phyloP scores from a whole-genome alignment of 176 grass and related monocot genomes.

The Secale cereale region DNA sequence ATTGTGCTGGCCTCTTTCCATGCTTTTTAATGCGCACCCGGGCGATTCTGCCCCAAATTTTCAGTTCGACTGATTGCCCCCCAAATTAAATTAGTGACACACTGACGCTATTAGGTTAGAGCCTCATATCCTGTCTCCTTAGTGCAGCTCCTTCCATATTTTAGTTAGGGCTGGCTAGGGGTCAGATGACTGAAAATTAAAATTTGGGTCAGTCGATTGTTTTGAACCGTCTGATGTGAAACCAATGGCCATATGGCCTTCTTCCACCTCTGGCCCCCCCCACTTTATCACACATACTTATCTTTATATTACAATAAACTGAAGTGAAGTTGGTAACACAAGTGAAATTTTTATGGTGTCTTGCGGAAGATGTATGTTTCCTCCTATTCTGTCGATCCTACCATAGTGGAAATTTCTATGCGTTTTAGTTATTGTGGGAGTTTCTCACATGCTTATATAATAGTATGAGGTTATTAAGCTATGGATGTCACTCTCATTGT shows the following conservation, averaged over 20 bases:
- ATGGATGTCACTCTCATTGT: neutral
- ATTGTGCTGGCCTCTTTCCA: slow-evolving; percentile 13
- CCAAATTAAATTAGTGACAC: slow-evolving; percentile 9
- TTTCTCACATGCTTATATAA: neutral
- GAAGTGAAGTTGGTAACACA: neutral
- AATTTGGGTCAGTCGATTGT: too few species aligned
- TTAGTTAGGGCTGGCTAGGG: too few species aligned
- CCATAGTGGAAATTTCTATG: neutral
- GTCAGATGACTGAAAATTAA: too few species aligned
- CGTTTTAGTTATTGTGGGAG: neutral
- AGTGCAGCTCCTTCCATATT: neutral
- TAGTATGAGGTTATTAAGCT: neutral
- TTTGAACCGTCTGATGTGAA: too few species aligned
- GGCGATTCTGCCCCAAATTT: neutral
- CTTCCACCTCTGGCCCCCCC: too few species aligned
- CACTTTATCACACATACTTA: neutral
- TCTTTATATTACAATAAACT: neutral
- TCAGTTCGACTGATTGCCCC: slow-evolving; percentile 4
- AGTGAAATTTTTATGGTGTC: neutral
- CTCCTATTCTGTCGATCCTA: neutral
- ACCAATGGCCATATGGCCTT: too few species aligned
- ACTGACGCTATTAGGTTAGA: neutral
- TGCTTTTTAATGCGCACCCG: slow-evolving; percentile 9
- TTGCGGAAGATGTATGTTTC: neutral
- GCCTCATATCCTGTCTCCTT: neutral